These are phyloP conservation scores for Aureobasidium sp. DNA, from an alignment of 2,329 filamentous ascomycete genomes.

Conservation along the genomic window DNA sequence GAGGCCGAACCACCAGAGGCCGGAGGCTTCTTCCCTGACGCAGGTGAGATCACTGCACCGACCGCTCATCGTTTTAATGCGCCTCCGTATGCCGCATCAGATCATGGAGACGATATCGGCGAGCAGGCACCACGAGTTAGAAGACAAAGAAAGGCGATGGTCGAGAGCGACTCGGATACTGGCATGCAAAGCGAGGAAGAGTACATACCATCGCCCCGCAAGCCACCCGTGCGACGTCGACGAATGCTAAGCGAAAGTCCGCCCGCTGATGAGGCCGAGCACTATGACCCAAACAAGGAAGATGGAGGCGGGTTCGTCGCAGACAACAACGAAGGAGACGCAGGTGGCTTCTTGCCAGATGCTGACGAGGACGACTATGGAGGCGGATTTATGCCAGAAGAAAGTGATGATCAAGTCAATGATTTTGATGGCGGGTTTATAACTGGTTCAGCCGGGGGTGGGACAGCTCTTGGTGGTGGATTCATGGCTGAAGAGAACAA, in stretches of 20 bases:
- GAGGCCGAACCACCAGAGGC: constrained; percentile 19
- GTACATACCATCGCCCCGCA: constrained; percentile 2
- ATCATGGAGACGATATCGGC: constrained; percentile 15
- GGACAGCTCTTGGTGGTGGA: constrained; percentile 25
- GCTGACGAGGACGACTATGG: constrained; percentile 14
- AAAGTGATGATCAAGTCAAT: constrained; percentile 24
- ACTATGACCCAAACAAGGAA: not conserved
- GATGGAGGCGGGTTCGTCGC: not conserved
- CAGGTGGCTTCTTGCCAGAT: not conserved
- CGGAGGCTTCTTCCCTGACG: constrained; percentile 42
- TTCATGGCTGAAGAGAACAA: constrained; percentile 24
- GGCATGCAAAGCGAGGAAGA: constrained; percentile 13
- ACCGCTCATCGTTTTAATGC: constrained; percentile 19
- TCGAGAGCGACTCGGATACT: constrained; percentile 14
- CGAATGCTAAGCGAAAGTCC: constrained; percentile 6
- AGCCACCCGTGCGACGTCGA: constrained; percentile 1
- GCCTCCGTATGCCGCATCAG: not conserved
- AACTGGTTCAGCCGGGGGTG: constrained; percentile 15
- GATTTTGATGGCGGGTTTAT: constrained; percentile 13
- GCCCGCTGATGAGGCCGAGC: not conserved
- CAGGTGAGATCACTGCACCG: constrained; percentile 39
- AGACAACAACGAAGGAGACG: not conserved
- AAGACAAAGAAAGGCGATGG: not conserved
- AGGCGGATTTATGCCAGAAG: constrained; percentile 21
- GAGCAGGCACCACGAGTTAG: constrained; percentile 14